These are phyloP conservation scores for Penicillium sp. DNA, from an alignment of 2,329 filamentous ascomycete genomes.

Conservation along the genomic window DNA sequence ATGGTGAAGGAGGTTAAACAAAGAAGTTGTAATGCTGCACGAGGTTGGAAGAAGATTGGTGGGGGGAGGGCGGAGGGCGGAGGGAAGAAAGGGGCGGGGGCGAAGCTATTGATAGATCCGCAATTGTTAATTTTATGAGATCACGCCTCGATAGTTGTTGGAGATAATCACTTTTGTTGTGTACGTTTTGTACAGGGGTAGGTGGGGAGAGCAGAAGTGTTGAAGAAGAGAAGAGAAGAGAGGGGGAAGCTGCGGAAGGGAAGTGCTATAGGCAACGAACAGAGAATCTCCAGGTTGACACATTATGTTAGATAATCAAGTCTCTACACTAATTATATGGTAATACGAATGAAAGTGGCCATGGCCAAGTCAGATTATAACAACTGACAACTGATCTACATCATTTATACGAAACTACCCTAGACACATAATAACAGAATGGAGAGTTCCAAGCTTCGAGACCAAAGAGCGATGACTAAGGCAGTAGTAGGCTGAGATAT, in stretches of 20 bases:
- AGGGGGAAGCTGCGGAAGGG: not conserved
- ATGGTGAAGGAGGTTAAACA: slow-evolving; percentile 36
- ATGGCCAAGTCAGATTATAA: too few relatives aligned
- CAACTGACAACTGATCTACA: too few relatives aligned
- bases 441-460: not conserved
- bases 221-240: not conserved
- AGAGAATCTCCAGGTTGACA: not conserved
- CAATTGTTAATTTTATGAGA: not conserved
- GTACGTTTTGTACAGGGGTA: not conserved
- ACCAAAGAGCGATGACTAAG: not conserved
- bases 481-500: not conserved
- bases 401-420: too few relatives aligned
- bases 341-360: not conserved
- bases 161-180: not conserved
- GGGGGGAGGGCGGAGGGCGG: not conserved
- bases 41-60: not conserved
- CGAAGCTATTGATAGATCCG: not conserved
- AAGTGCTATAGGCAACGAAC: not conserved
- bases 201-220: not conserved
- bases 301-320: not conserved
- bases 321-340: not conserved
- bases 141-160: not conserved
- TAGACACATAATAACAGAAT: not conserved
- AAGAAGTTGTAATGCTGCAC: not conserved
- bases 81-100: not conserved